phyloP scores from a whole-genome alignment of 73 alveolate species.

The Paramecium sonneborni region DNA sequence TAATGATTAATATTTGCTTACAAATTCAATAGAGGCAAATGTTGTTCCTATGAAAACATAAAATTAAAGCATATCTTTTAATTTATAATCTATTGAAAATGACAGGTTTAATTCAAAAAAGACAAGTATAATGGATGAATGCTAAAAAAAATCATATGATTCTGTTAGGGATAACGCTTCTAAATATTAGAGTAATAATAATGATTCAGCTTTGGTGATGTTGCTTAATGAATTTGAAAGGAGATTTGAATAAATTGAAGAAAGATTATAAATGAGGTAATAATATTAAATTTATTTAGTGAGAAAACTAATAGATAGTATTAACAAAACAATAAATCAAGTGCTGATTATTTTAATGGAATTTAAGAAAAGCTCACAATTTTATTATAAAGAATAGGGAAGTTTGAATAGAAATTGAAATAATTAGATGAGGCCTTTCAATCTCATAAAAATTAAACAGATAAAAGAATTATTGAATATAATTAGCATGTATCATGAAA shows the following conservation, averaged over 20 bases:
- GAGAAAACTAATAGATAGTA: constrained; percentile 18
- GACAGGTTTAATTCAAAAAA: background rate
- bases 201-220: background rate
- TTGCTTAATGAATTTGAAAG: background rate
- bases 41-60: background rate
- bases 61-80: constrained; percentile 18
- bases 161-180: background rate
- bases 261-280: constrained; percentile 12
- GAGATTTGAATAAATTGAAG: background rate
- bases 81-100: background rate
- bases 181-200: too few relatives aligned
- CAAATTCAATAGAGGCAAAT: background rate
- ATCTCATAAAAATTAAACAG: constrained; percentile 45
- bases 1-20: background rate
- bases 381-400: background rate
- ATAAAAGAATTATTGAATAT: constrained; percentile 45
- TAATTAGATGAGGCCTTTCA: constrained; percentile 4
- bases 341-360: constrained; percentile 2
- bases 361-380: background rate
- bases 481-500: constrained; percentile 42
- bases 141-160: background rate
- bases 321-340: background rate
- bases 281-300: background rate
- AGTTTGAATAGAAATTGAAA: constrained; percentile 22
- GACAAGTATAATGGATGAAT: background rate